Base-by-base conservation (phyloP, 2,329 filamentous ascomycete genomes). In the Cytospora mali region DNA sequence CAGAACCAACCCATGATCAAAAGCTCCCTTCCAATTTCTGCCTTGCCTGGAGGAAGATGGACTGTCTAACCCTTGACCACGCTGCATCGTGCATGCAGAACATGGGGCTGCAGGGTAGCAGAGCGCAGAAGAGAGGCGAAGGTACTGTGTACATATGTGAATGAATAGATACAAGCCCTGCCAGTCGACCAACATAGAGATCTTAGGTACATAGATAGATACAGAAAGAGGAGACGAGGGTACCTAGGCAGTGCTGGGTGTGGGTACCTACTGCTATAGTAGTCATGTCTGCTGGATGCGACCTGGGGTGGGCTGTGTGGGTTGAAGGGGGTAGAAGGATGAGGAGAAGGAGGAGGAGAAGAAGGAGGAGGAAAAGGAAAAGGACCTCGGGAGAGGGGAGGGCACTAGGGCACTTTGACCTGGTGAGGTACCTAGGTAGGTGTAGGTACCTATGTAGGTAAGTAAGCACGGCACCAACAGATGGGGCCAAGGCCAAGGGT, bases 41-140 rank as follows among this genome's bases (percentile, higher is more conserved):
- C 27, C 50, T n/a, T 60, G 57, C 50, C 50, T 33, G 50, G 27
- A 25, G 49, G 50, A 28, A 35, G 46, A 51, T 11, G 39, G 27
- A 49, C 57, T 60, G 57, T 31, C 57, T 51, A 60, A 50, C 49
- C 35, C 35, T 33, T 60, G 57, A 60, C 57, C 57, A 59, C 23
- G 25, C 57, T 53, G 33, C 57, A 59, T 59, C 35, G 49, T 53
- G 57, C 33, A 39, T 53, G n/a, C 57, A 29, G 57, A 39, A 33
- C 25, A 51, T 46, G 42, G 49, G 55, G 55, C 42, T 49, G 55
- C 55, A 49, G 49, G 23, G 29, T 31, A 53, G 51, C 51, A 53
- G 55, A 35, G 28, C 23, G 27, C 29, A 48, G 48, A 25, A n/a
- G 21, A 27, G 42, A 49, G 46, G 55, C 29, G 49, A 48, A 27